Conservation (phyloP, 768 basidiomycete genomes). For the Lyophyllum decastes region DNA sequence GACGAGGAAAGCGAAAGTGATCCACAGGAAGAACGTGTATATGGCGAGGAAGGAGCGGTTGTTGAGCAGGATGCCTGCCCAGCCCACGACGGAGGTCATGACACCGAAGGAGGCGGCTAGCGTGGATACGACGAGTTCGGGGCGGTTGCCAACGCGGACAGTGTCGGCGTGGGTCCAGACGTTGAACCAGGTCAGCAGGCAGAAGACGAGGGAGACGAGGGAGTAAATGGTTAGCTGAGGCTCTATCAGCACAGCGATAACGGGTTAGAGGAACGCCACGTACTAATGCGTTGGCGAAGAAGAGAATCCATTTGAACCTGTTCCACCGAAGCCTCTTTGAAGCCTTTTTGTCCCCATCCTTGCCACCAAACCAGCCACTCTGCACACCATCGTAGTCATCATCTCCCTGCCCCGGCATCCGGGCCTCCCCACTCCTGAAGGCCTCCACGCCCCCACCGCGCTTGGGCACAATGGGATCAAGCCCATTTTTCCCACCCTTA, state of each 20-base stretch:
- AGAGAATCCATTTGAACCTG: conserved; percentile 81
- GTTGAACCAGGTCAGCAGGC: conserved; percentile 79
- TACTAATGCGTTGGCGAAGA: conserved; percentile 60
- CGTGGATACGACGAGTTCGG: conserved; percentile 72
- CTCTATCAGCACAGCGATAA: conserved; percentile 1
- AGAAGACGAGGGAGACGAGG: conserved; percentile 58
- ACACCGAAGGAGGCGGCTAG: conserved; percentile 60
- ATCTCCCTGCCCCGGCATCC: conserved; percentile 43
- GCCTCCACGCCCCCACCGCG: conserved; percentile 65
- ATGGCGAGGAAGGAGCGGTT: conserved; percentile 81
- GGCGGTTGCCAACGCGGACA: conserved; percentile 64
- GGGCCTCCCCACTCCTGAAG: conserved; percentile 39
- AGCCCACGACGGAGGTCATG: conserved; percentile 72
- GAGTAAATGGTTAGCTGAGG: conserved; percentile 57
- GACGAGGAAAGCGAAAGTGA: conserved; percentile 71
- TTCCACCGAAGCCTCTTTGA: conserved; percentile 64
- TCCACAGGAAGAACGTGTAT: conserved; percentile 78
- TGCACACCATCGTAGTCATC: conserved; percentile 46
- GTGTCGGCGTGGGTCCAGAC: conserved; percentile 69
- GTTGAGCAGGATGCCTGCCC: conserved; percentile 83
- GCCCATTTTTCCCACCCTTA: conserved; percentile 19
- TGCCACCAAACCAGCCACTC: conserved; percentile 9
- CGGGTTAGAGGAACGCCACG: conserved; percentile 10
- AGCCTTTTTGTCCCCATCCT: conserved; percentile 34
- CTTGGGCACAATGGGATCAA: conserved; percentile 47